Conservation (phyloP, 2,329 filamentous ascomycete species). For the Exophiala mesophila region DNA sequence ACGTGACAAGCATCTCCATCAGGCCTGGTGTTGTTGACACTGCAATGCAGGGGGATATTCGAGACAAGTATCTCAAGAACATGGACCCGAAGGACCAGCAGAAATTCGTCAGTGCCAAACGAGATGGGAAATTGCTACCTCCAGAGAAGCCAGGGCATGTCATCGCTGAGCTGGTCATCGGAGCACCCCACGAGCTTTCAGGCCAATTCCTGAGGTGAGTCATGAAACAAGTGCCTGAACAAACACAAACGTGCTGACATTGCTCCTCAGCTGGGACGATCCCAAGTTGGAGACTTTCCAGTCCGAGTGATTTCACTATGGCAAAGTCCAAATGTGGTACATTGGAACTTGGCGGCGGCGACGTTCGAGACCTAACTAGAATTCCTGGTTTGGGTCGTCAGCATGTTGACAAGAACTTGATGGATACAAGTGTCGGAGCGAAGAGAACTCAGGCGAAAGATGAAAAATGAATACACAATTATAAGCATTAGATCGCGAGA, state of each 20-base stretch:
- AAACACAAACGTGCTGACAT: background rate
- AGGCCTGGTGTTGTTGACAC: constrained; percentile 81
- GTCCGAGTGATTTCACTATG: constrained; percentile 4
- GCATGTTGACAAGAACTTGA: too few species aligned
- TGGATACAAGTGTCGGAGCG: too few species aligned
- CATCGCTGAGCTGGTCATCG: constrained; percentile 71
- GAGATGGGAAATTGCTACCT: constrained; percentile 65
- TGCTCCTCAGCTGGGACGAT: constrained; percentile 26
- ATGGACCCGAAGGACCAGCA: constrained; percentile 56
- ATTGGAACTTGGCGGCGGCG: too few species aligned
- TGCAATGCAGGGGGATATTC: constrained; percentile 79
- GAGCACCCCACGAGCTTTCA: constrained; percentile 61
- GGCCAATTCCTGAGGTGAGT: constrained; percentile 60
- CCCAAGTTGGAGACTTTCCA: constrained; percentile 21
- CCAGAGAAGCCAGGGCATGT: constrained; percentile 82
- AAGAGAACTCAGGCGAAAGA: constrained; percentile 54
- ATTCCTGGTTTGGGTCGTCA: too few species aligned
- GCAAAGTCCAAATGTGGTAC: too few species aligned
- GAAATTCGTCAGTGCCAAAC: constrained; percentile 66
- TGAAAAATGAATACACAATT: constrained; percentile 58
- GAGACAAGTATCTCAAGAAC: constrained; percentile 61
- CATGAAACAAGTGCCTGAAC: background rate
- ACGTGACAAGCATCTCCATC: constrained; percentile 67
- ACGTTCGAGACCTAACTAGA: too few species aligned
- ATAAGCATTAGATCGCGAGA: constrained; percentile 46